These are phyloP conservation scores for Seminavis robusta DNA, from an alignment of 108 stramenopile species.

Conservation along the genomic window DNA sequence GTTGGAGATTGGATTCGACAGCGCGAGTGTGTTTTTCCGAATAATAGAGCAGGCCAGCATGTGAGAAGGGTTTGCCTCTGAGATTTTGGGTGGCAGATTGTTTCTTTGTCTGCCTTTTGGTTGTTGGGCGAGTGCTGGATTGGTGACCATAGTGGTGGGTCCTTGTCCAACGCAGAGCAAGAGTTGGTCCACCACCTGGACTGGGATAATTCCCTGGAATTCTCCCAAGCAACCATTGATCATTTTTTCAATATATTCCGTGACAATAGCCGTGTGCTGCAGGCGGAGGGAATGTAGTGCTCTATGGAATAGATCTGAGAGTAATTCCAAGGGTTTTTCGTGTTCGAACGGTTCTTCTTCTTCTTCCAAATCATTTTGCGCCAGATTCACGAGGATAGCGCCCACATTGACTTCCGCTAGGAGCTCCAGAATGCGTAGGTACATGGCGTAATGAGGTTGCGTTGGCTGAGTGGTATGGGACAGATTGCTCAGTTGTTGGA, in stretches of 20 bases:
- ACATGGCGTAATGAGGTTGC: conserved; percentile 40
- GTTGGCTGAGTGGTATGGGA: conserved; percentile 29
- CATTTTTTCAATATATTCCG: conserved; percentile 43
- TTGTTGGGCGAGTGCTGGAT: conserved; percentile 31
- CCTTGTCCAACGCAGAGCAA: conserved; percentile 63
- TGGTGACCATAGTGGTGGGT: conserved; percentile 47
- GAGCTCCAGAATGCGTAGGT: conserved; percentile 64
- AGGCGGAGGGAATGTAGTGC: conserved; percentile 49
- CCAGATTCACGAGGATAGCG: conserved; percentile 72
- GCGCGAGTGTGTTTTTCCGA: too few relatives aligned
- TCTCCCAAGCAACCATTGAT: conserved; percentile 72
- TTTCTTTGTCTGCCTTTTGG: background rate
- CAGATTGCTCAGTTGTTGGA: conserved; percentile 74
- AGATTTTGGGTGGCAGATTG: background rate
- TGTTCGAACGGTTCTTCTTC: background rate
- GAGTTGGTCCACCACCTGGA: conserved; percentile 68
- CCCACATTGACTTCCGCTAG: conserved; percentile 78
- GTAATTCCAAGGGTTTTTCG: conserved; percentile 47
- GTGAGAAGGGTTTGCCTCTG: too few relatives aligned
- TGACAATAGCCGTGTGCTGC: conserved; percentile 68
- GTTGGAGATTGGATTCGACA: conserved; percentile 57
- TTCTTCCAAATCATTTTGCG: conserved; percentile 19
- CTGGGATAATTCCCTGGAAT: conserved; percentile 50
- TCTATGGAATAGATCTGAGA: conserved; percentile 59
- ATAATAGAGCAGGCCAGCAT: too few relatives aligned